A percentile compares a stretch with the other conserved stretches of the same genome.
phyloP scores from a whole-genome alignment of 2,329 filamentous ascomycete species.

The Sporothrix inflata region DNA sequence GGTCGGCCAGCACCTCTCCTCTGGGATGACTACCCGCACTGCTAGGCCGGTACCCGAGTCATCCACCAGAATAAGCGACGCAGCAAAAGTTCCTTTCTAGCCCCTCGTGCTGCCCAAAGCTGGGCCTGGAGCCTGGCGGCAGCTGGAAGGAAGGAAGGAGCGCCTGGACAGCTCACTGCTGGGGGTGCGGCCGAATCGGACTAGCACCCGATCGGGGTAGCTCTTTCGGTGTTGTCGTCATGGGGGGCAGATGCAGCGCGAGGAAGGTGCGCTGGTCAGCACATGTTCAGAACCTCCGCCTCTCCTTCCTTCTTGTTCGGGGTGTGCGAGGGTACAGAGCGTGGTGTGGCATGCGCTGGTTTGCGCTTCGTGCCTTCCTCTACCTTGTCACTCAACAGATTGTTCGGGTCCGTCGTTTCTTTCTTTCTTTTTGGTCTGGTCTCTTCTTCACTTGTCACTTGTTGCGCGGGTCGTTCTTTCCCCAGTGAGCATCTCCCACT shows the following conservation, averaged over 20 bases:
- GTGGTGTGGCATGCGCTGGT: background rate
- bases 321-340: background rate
- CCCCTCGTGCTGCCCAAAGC: background rate
- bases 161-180: background rate
- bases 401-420: background rate
- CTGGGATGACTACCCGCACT: background rate
- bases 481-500: background rate
- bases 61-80: slow-evolving; percentile 7
- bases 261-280: slow-evolving; percentile 6
- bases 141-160: slow-evolving; percentile 12
- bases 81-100: background rate
- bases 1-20: background rate
- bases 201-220: slow-evolving; percentile 22
- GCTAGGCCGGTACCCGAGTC: slow-evolving; percentile 6
- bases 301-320: background rate
- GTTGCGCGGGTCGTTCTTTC: background rate
- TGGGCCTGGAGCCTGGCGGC: background rate
- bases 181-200: background rate
- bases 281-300: background rate
- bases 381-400: background rate
- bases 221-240: slow-evolving; percentile 10
- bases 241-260: background rate
- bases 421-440: background rate
- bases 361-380: background rate
- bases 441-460: background rate